Base-by-base conservation (phyloP, 768 basidiomycete genomes). In the Albatrellus ellisii region DNA sequence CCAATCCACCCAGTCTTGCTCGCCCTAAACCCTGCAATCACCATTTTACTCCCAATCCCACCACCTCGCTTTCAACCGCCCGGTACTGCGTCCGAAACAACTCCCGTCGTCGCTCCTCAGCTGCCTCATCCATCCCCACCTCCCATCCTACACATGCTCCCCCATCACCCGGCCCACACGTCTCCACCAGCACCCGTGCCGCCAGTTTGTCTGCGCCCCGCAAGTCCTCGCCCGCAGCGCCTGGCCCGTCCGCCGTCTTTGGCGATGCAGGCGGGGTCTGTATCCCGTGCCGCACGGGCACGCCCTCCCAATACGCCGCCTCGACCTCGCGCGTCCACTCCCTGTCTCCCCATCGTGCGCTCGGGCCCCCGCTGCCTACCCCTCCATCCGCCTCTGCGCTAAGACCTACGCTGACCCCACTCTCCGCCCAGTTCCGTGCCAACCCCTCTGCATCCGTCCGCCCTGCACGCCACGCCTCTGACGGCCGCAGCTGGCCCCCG, bases 251-350 rank as follows among this genome's bases (percentile, higher is more conserved):
- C n/a, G n/a, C n/a, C 36, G 14, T 18, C 17, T 43, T 46, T 9
- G 67, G 67, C n/a, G 69, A 65, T 20, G 62, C 58, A 14, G 69
- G 70, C 24, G 72, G 69, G 3, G 69, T 69, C 35, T 22, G 18
- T n/a, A n/a, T n/a, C n/a, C n/a, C n/a, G n/a, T n/a, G n/a, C n/a
- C n/a, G n/a, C n/a, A n/a, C n/a, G n/a, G n/a, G n/a, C n/a, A n/a
- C n/a, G 4, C 42, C 61, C 43, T 62, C 58, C 91, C 91, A 94
- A 57, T 95, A 97, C 35, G 76, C 69, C 44, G 67, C 71, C 59
- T 95, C 92, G 26, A 92, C 88, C 49, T 65, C 70, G 52, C 69
- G 68, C 26, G 79, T 81, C 88, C 88, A 90, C 48, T 77, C 83
- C 53, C 73, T 81, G 51, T 80, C 78, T 2, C 79, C 83, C 88